Percentiles rank a stretch among this genome's conserved stretches.
phyloP scores from a whole-genome alignment of 192 early-diverging fungal species.

The Polychytrium aggregatum region DNA sequence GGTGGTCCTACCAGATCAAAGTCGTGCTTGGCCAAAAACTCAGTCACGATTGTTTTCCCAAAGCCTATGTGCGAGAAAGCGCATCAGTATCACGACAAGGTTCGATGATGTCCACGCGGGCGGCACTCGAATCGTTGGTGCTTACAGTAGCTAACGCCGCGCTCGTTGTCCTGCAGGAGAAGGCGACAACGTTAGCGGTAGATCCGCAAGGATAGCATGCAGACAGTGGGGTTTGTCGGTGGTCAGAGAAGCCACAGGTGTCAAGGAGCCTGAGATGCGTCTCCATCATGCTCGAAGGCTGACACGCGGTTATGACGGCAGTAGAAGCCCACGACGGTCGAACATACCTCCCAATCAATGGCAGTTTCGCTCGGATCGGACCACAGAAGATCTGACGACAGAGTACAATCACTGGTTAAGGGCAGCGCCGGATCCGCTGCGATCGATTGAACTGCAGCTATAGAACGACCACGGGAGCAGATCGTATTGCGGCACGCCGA shows the following conservation, averaged over 20 bases:
- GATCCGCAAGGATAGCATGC: background rate
- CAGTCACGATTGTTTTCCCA: slow-evolving; percentile 69
- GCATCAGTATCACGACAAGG: background rate
- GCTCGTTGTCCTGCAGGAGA: slow-evolving; percentile 77
- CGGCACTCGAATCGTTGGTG: too few species aligned
- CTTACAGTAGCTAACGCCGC: slow-evolving; percentile 84
- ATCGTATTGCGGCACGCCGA: background rate
- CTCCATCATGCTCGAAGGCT: too few species aligned
- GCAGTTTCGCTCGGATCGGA: slow-evolving; percentile 78
- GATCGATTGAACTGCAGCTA: background rate
- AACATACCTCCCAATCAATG: slow-evolving; percentile 62
- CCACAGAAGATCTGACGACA: slow-evolving; percentile 76
- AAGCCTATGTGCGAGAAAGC: slow-evolving; percentile 30
- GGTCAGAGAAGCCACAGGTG: background rate
- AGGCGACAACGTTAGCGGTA: background rate
- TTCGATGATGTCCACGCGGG: background rate
- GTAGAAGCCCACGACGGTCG: too few species aligned
- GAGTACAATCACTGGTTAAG: background rate
- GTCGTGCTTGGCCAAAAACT: slow-evolving; percentile 75
- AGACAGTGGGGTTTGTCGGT: background rate
- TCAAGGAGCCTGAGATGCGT: too few species aligned
- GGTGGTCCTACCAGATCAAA: slow-evolving; percentile 88
- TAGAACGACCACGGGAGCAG: background rate
- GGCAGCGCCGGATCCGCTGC: background rate
- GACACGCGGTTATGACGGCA: too few species aligned